Evolutionary conservation across 2,329 filamentous ascomycete species (phyloP).

Genomic region (Pestalotiopsis sp.): DNA sequence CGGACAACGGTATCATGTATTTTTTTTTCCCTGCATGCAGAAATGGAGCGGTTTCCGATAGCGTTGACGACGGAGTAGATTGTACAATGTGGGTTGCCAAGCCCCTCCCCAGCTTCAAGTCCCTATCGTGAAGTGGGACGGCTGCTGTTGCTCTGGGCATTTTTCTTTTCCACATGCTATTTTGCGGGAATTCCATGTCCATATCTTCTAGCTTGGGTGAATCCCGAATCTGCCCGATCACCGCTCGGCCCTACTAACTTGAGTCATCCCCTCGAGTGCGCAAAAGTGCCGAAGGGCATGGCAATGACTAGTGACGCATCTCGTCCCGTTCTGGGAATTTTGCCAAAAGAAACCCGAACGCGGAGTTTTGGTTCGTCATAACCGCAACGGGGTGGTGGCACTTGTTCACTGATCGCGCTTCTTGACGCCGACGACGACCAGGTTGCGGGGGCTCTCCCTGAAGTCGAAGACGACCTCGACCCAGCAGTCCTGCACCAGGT

Average conservation of each 20-base stretch:
- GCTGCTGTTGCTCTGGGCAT: not conserved
- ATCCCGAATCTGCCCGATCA: not conserved
- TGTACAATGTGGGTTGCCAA: not conserved
- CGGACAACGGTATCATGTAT: not conserved
- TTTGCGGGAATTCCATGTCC: not conserved
- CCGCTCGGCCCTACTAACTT: not conserved
- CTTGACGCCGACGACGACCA: constrained; percentile 93
- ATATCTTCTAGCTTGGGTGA: not conserved
- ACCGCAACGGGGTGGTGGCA: no score
- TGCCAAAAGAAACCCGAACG: not conserved
- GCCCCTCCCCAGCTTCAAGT: not conserved
- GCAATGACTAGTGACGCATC: not conserved
- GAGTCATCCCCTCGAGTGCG: not conserved
- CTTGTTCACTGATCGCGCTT: constrained; percentile 36
- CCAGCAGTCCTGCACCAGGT: constrained; percentile 76
- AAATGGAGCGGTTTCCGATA: not conserved
- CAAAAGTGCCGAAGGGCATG: not conserved
- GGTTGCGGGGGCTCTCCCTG: constrained; percentile 79
- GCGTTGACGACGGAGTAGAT: not conserved
- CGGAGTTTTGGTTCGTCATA: not conserved
- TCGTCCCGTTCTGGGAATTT: not conserved
- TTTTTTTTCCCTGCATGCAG: not conserved
- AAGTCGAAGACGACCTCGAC: constrained; percentile 95
- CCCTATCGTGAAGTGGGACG: not conserved
- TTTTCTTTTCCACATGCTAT: not conserved